These are phyloP conservation scores for Marasmius fiardii DNA, from an alignment of 1,284 basidiomycete species.

Conservation along the genomic window DNA sequence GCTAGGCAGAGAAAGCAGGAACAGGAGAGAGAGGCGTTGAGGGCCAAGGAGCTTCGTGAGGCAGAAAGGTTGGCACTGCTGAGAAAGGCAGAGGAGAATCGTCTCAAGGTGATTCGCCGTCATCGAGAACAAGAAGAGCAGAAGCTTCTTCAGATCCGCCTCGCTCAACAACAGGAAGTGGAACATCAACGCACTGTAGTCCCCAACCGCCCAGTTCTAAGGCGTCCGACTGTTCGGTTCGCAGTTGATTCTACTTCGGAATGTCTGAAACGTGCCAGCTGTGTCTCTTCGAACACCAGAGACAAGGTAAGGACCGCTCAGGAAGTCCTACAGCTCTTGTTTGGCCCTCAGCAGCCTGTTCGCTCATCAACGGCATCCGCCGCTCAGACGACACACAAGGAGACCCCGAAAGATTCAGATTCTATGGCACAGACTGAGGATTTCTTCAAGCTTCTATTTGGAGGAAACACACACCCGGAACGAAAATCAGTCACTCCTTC, in stretches of 20 bases:
- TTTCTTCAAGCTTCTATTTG: slow-evolving; percentile 1
- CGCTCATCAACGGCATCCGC: neutral
- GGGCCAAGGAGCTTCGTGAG: slow-evolving; percentile 9
- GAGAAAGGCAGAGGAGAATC: slow-evolving; percentile 8
- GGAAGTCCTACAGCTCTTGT: neutral
- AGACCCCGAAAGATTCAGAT: no score
- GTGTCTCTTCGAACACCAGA: no score
- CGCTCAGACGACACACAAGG: neutral
- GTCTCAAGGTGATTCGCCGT: slow-evolving; percentile 1
- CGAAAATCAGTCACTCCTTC: neutral
- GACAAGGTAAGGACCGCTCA: neutral
- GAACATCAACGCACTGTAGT: no score
- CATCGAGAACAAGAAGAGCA: slow-evolving; percentile 9
- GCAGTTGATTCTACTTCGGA: neutral
- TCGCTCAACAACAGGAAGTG: neutral
- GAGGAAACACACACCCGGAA: neutral
- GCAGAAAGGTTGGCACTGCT: slow-evolving; percentile 11
- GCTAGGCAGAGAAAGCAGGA: slow-evolving; percentile 13
- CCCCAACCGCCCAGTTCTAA: neutral
- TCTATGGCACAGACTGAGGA: neutral
- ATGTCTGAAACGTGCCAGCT: no score
- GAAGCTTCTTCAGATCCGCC: neutral
- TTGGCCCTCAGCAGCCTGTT: neutral
- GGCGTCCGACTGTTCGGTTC: neutral
- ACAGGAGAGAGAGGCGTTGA: slow-evolving; percentile 11